phyloP scores from a whole-genome alignment of 202 grass and related monocot species.

The Dendrocalamus latiflorus region DNA sequence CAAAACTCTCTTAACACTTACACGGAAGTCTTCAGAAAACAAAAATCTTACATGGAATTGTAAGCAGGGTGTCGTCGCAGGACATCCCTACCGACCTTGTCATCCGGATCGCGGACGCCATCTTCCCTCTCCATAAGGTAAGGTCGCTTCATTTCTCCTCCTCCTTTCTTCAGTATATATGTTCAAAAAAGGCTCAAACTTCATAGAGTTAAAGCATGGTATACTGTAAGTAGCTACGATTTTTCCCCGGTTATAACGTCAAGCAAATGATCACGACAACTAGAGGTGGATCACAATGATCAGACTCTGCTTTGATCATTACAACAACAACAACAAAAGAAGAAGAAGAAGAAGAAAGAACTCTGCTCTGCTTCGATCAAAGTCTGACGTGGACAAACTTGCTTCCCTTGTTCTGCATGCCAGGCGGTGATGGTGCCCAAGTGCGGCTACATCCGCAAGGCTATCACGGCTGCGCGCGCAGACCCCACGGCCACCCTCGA shows the following conservation, averaged over 20 bases:
- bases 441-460: conserved; percentile 59
- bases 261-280: no score
- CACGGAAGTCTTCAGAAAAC: no score
- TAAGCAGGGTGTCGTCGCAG: conserved; percentile 64
- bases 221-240: no score
- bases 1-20: no score
- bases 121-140: conserved; percentile 92
- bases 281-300: no score
- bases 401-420: background rate
- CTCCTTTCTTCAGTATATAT: background rate
- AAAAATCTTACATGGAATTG: no score
- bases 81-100: conserved; percentile 53
- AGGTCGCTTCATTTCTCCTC: background rate
- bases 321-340: no score
- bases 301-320: background rate
- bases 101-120: conserved; percentile 43
- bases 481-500: background rate
- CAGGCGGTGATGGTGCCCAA: conserved; percentile 67
- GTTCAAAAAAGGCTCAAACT: background rate
- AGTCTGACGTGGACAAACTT: background rate
- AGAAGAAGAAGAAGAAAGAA: no score
- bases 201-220: no score
- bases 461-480: conserved; percentile 20
- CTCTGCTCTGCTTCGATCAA: background rate
- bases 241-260: no score